A percentile compares a stretch with the other conserved stretches of the same genome.
Conservation (phyloP, 805 yeast genomes). For the Myxozyma monticola region DNA sequence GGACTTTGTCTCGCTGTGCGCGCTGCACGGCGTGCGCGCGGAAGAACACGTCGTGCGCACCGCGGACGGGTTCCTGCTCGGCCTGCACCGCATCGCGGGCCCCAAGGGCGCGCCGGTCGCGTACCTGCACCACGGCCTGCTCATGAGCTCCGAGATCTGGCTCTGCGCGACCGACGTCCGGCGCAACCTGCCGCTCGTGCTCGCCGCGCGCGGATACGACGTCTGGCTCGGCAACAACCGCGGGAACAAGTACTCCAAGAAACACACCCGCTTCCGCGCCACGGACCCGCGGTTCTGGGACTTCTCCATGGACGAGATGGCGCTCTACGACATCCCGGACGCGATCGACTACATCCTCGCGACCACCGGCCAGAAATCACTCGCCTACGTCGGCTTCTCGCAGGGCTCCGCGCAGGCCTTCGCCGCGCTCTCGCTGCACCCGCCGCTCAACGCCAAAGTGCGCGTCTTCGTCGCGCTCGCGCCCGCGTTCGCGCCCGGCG, state of each 20-base stretch:
- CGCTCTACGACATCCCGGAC: conserved; percentile 84
- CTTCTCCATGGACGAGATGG: conserved; percentile 88
- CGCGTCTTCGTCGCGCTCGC: conserved; percentile 75
- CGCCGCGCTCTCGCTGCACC: conserved; percentile 69
- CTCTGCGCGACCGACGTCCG: conserved; percentile 49
- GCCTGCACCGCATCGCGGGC: conserved; percentile 40
- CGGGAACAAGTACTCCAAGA: conserved; percentile 88
- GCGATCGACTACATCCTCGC: conserved; percentile 70
- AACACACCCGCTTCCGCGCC: conserved; percentile 56
- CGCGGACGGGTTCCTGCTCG: conserved; percentile 22
- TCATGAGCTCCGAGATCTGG: conserved; percentile 89
- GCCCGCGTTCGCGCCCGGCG: conserved; percentile 92
- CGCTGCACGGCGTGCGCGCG: conserved; percentile 63
- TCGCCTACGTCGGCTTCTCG: conserved; percentile 82
- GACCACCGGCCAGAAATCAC: conserved; percentile 45
- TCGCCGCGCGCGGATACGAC: conserved; percentile 83
- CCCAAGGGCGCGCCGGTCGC: conserved; percentile 49
- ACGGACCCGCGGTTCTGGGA: conserved; percentile 70
- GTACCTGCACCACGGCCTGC: conserved; percentile 86
- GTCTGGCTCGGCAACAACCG: conserved; percentile 83
- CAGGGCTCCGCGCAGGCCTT: conserved; percentile 95
- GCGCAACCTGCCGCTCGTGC: conserved; percentile 67
- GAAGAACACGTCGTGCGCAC: conserved; percentile 69
- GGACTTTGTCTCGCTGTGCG: conserved; percentile 65
- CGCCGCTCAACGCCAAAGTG: conserved; percentile 57